Percentiles rank a stretch among this genome's conserved stretches.
These are phyloP conservation scores for Crithidia mellificae DNA, from an alignment of 208 protist genomes.

Conservation along the genomic window DNA sequence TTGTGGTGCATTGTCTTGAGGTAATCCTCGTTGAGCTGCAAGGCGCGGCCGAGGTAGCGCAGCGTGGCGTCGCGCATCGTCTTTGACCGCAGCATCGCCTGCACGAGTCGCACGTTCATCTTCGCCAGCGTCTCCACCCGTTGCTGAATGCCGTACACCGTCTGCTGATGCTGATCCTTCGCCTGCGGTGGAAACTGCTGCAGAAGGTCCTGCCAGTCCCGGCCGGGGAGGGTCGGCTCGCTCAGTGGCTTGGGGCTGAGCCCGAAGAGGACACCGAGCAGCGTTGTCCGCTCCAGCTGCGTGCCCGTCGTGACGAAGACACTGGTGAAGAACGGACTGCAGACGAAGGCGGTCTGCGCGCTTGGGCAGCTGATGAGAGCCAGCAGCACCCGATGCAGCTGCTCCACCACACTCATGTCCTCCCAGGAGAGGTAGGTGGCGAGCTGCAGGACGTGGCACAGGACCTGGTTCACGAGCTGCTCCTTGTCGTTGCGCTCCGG, in stretches of 20 bases:
- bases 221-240: slow-evolving; percentile 1
- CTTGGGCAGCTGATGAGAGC: slow-evolving; percentile 47
- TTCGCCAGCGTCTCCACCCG: slow-evolving; percentile 42
- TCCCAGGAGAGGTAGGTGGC: slow-evolving; percentile 48
- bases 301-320: slow-evolving; percentile 48
- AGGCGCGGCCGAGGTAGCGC: slow-evolving; percentile 59
- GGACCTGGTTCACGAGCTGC: slow-evolving; percentile 63
- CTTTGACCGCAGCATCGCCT: slow-evolving; percentile 59
- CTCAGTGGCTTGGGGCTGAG: slow-evolving; percentile 40
- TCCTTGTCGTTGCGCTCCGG: slow-evolving; percentile 39
- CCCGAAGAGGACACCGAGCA: slow-evolving; percentile 79
- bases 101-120: slow-evolving; percentile 59
- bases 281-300: slow-evolving; percentile 65
- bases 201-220: slow-evolving; percentile 43
- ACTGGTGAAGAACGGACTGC: slow-evolving; percentile 61
- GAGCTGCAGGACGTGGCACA: slow-evolving; percentile 69
- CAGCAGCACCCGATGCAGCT: slow-evolving; percentile 51
- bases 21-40: slow-evolving; percentile 79
- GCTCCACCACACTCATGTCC: slow-evolving; percentile 40
- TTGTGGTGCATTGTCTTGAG: slow-evolving; percentile 79
- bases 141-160: slow-evolving; percentile 60
- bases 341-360: slow-evolving; percentile 46
- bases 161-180: slow-evolving; percentile 43
- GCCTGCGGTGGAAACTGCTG: slow-evolving; percentile 49
- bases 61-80: slow-evolving; percentile 67